Conservation (phyloP, 1,284 basidiomycete species). For the Schizophyllum commune region DNA sequence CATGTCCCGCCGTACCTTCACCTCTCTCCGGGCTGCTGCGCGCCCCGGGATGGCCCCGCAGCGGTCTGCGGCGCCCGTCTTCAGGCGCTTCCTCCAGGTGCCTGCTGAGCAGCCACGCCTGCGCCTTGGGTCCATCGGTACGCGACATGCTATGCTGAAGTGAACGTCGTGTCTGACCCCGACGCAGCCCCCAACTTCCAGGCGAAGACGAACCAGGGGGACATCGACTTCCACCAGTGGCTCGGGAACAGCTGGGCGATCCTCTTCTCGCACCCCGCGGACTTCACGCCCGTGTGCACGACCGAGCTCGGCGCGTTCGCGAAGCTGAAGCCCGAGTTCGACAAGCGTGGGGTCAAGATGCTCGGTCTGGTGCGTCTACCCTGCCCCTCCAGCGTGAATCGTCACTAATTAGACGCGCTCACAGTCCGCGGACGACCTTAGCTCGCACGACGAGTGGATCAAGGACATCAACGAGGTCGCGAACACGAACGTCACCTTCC, state of each 20-base stretch:
- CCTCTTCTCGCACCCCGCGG: constrained; percentile 73
- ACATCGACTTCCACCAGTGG: constrained; percentile 72
- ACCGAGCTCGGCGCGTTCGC: constrained; percentile 82
- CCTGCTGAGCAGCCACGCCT: not conserved
- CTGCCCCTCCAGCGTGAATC: too few species aligned
- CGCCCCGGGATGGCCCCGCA: not conserved
- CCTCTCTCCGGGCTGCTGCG: not conserved
- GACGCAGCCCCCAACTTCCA: constrained; percentile 53
- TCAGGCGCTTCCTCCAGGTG: not conserved
- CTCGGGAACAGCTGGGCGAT: constrained; percentile 67
- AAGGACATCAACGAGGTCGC: not conserved
- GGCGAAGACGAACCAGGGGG: constrained; percentile 60
- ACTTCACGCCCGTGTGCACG: constrained; percentile 61
- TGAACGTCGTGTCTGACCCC: not conserved
- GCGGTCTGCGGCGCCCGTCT: not conserved
- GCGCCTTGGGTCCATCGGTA: not conserved
- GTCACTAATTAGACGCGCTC: too few species aligned
- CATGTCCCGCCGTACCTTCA: not conserved
- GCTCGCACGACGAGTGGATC: not conserved
- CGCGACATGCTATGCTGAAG: not conserved
- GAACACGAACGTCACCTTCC: constrained; percentile 44
- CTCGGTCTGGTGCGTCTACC: constrained; percentile 28
- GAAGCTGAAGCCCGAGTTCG: constrained; percentile 51
- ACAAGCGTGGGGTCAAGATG: constrained; percentile 67
- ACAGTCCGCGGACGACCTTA: not conserved